A percentile compares a stretch with the other conserved stretches of the same genome.
phyloP scores from a whole-genome alignment of 306 rosid genomes.

The Vigna trinervia region DNA sequence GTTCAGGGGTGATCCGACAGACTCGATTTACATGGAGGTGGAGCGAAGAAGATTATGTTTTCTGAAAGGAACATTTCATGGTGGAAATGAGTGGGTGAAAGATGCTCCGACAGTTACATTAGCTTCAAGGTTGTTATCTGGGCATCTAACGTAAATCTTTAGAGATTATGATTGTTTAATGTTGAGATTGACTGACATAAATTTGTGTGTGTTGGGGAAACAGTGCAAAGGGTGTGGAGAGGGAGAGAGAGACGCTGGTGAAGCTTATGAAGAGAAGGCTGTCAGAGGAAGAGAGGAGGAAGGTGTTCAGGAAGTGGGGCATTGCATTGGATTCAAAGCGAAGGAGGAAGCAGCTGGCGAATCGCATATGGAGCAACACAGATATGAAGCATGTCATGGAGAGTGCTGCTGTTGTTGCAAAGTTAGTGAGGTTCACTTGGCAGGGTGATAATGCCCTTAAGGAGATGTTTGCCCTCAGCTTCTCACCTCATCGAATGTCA shows the following conservation, averaged over 20 bases:
- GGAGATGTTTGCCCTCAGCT: conserved; percentile 91
- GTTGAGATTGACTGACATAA: conserved; percentile 14
- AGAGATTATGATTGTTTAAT: not conserved
- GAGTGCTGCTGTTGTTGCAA: conserved; percentile 77
- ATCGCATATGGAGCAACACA: conserved; percentile 64
- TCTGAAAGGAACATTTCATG: conserved; percentile 66
- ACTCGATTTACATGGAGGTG: conserved; percentile 88
- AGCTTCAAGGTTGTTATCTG: conserved; percentile 75
- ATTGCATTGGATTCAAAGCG: conserved; percentile 77
- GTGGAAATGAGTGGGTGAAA: conserved; percentile 53
- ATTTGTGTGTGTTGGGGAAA: conserved; percentile 36
- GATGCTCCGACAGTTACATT: conserved; percentile 59
- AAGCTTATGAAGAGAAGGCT: conserved; percentile 77
- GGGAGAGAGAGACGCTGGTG: conserved; percentile 67
- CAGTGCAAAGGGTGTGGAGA: conserved; percentile 65
- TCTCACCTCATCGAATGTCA: conserved; percentile 56
- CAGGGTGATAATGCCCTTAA: conserved; percentile 67
- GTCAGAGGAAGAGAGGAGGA: conserved; percentile 64
- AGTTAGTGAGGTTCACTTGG: conserved; percentile 66
- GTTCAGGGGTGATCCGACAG: conserved; percentile 82
- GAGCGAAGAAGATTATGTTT: conserved; percentile 81
- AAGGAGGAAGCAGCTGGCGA: conserved; percentile 73
- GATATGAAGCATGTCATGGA: conserved; percentile 61
- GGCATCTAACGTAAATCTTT: not conserved
- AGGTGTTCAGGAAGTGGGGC: conserved; percentile 70